Base-by-base conservation (phyloP, 257 asterid genomes). In the Eucommia ulmoides region DNA sequence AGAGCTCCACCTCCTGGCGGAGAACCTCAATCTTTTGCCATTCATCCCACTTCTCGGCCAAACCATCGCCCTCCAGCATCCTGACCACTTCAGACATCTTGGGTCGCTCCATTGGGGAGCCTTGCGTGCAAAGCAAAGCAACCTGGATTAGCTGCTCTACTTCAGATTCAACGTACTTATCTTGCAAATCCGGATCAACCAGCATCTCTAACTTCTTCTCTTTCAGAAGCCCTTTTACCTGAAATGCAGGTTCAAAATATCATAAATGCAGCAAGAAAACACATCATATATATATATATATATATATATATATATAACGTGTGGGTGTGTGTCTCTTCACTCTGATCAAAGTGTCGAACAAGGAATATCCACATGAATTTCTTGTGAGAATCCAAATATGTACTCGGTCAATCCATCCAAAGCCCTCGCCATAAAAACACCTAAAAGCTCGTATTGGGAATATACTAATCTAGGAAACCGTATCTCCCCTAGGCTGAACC, bases 21-120 rank as follows among this genome's bases (percentile, higher is more conserved):
- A 29, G 38, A 29, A 29, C 38, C 12, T 29, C 38, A 5, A 29
- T 12, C 38, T 29, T 29, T 12, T 29, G 38, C 38, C 38, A 29
- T 12, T 29, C 38, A 12, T 6, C 6, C 88, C 88, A 79, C 59
- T 51, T 76, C 67, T 79, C 88, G 0, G 79, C 84, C 71, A 79
- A 46, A n/a, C 88, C 88, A 19, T 79, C 84, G 0, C 88, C 88
- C 70, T 79, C 84, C 0, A 79, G 63, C 88, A 79, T 79, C 23
- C 81, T 63, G 64, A 79, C 79, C 49, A 76, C 84, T 1, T 79
- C 84, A 17, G 88, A 76, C 88, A 79, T 79, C 68, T 75, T 79
- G 24, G 84, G 84, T 6, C 88, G 65, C 63, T 79, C 77, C 77
- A 73, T 67, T 0, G 88, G 84, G 0, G 76, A 66, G 50, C 79